Evolutionary conservation across 495 filamentous ascomycete genomes (phyloP), one percentile per base, ranked within the genome.

Genomic region (Tuber calosporum): DNA sequence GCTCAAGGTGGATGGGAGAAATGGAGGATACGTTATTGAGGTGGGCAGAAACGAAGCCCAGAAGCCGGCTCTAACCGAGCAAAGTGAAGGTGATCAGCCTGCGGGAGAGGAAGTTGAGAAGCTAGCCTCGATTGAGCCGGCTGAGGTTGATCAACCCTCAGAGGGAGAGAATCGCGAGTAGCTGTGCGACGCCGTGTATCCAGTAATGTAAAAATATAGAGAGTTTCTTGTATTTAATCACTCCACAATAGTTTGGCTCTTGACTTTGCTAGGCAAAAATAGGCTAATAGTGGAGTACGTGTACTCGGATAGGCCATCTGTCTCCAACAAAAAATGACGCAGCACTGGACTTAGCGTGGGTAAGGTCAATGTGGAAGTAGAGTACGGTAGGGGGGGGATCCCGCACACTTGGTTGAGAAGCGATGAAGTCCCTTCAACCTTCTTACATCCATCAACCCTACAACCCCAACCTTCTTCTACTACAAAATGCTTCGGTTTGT

Each of bases 1-100:
- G 91, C 86, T 88, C 78, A 87, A 87, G 77, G 75, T 86, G 1
- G 81, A 88, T 69, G 93, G 88, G 4, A 90, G 88, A 77, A 96
- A 94, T 81, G 91, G 92, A 4, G 90, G 79, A 11, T 70, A 81
- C 58, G 73, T 81, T 11, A 41, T 81, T 34, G 75, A 78, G 66
- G 62, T 81, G 38, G 68, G 72, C 66, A 78, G 70, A 30, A 78
- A 74, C 13, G 68, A 45, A 20, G 17, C 74, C 38, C 73, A 68
- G 19, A 66, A 53, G 68, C 66, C 66, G 43, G 39, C 43, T 42
- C 70, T 58, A 68, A 30, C 62, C 8, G 62, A 78, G 37, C 70
- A 73, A 36, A 71, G 70, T 26, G 70, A 68, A 42, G 70, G 74
- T 41, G 67, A 77, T 15, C 53, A 68, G 62, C 36, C 76, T 15